Percentiles rank a stretch among this genome's conserved stretches.
Conservation (phyloP, 2,329 filamentous ascomycete species). For the Blastomyces gilchristii region DNA sequence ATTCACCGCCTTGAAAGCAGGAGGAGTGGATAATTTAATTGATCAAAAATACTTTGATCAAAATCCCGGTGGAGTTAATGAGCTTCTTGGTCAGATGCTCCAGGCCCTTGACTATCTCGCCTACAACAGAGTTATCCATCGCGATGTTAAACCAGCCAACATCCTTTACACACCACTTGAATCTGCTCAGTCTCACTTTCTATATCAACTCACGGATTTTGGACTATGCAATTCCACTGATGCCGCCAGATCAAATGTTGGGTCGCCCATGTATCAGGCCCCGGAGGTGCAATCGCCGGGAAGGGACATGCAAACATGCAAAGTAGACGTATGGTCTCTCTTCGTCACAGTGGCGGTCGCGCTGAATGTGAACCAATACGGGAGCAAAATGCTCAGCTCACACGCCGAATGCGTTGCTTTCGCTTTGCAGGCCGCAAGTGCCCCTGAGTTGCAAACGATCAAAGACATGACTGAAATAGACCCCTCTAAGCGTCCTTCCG, state of each 20-base stretch:
- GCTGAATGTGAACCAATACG: background rate
- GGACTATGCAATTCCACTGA: constrained; percentile 14
- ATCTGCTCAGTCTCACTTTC: constrained; percentile 5
- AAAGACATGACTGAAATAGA: background rate
- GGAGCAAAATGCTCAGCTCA: background rate
- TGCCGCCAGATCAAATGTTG: constrained; percentile 10
- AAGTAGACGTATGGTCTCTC: constrained; percentile 19
- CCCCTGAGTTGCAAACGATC: background rate
- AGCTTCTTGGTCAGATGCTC: constrained; percentile 17
- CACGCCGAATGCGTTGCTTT: background rate
- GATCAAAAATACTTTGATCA: background rate
- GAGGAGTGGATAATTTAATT: background rate
- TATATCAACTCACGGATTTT: constrained; percentile 20
- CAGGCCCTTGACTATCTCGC: constrained; percentile 18
- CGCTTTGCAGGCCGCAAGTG: background rate
- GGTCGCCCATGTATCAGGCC: constrained; percentile 15
- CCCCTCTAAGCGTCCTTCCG: background rate
- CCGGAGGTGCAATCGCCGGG: constrained; percentile 11
- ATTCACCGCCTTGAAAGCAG: constrained; percentile 13
- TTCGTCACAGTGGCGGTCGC: constrained; percentile 12
- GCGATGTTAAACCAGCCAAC: constrained; percentile 20
- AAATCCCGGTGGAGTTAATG: background rate
- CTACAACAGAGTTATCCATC: constrained; percentile 14
- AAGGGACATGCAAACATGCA: constrained; percentile 13
- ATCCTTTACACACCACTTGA: constrained; percentile 18